phyloP scores from a whole-genome alignment of 2,329 filamentous ascomycete species.

The Thelonectria blattea region DNA sequence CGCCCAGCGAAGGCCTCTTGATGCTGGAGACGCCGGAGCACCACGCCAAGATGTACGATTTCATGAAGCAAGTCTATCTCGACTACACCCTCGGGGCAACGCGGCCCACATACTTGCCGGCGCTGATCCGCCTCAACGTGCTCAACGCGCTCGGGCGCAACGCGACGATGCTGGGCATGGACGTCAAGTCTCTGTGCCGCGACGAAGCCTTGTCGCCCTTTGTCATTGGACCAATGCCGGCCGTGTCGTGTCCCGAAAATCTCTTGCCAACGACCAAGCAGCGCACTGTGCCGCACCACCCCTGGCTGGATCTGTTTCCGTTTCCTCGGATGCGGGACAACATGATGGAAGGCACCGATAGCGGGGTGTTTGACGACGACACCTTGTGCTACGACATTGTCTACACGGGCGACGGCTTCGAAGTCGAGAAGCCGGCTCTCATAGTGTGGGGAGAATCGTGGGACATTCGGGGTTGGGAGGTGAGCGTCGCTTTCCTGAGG shows the following conservation, averaged over 20 bases:
- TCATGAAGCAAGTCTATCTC: not conserved
- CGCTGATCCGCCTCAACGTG: conserved; percentile 18
- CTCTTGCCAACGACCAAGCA: conserved; percentile 18
- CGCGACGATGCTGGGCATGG: not conserved
- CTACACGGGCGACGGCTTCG: not conserved
- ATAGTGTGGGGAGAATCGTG: conserved; percentile 56
- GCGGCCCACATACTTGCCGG: conserved; percentile 8
- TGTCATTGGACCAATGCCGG: not conserved
- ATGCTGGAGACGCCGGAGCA: not conserved
- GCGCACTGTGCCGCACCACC: conserved; percentile 1
- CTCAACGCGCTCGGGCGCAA: conserved; percentile 15
- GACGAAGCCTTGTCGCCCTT: conserved; percentile 3
- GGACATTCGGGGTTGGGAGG: conserved; percentile 53
- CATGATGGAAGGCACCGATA: conserved; percentile 6
- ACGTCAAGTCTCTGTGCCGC: not conserved
- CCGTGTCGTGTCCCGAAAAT: conserved; percentile 1
- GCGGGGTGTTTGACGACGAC: conserved; percentile 17
- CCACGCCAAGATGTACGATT: not conserved
- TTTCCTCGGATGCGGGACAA: conserved; percentile 23
- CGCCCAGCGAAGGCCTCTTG: not conserved
- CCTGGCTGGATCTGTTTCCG: conserved; percentile 26
- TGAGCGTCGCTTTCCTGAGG: conserved; percentile 48
- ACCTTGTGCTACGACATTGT: conserved; percentile 22
- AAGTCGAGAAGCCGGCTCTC: conserved; percentile 30
- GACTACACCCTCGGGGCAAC: conserved; percentile 2